These are phyloP conservation scores for Alternaria arbusti DNA, from an alignment of 2,329 filamentous ascomycete genomes.

Conservation along the genomic window DNA sequence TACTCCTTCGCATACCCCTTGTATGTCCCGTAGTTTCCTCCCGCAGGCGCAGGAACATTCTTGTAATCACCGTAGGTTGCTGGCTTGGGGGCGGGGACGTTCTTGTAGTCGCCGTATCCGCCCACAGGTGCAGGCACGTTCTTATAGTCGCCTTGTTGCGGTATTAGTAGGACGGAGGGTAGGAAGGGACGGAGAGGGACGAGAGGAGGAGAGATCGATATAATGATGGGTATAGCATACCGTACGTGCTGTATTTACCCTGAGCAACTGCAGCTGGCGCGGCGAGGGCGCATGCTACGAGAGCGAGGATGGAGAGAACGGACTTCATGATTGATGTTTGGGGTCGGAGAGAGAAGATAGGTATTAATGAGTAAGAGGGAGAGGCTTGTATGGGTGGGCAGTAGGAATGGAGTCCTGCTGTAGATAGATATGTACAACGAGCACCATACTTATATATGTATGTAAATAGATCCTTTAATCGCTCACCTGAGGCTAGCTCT, in stretches of 20 bases:
- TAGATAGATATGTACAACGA: fast-evolving
- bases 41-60: neutral
- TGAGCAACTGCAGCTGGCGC: slow-evolving; percentile 22
- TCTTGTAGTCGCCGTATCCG: neutral
- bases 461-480: neutral
- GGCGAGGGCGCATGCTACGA: slow-evolving; percentile 26
- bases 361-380: neutral
- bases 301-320: slow-evolving; percentile 24
- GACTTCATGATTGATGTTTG: slow-evolving; percentile 23
- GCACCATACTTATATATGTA: neutral
- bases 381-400: neutral
- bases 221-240: neutral
- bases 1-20: neutral
- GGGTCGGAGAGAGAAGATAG: neutral
- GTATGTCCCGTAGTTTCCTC: neutral
- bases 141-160: neutral
- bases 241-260: slow-evolving; percentile 20
- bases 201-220: neutral
- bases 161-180: neutral
- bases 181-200: neutral
- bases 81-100: neutral
- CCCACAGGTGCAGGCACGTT: neutral
- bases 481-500: neutral
- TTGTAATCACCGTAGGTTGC: neutral
- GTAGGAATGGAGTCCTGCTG: neutral